Conservation (phyloP, 2,329 filamentous ascomycete species). For the Talaromyces sp. region DNA sequence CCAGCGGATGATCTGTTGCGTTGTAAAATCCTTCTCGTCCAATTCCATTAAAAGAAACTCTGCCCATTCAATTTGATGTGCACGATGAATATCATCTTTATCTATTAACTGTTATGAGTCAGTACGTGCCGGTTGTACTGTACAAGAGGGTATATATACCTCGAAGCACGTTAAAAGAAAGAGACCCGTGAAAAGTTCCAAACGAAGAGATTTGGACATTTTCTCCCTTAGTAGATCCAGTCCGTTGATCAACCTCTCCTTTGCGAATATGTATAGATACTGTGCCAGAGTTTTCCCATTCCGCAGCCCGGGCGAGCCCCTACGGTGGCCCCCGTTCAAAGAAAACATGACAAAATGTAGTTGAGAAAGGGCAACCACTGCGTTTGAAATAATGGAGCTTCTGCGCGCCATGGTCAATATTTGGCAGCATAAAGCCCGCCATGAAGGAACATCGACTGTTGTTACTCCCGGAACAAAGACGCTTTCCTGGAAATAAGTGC, state of each 20-base stretch:
- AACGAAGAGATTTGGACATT: neutral
- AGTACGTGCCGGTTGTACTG: neutral
- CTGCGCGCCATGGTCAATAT: constrained; percentile 16
- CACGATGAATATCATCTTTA: neutral
- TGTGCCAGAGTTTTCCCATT: neutral
- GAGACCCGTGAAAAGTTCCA: neutral
- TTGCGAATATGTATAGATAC: neutral
- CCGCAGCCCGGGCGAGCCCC: too few relatives aligned
- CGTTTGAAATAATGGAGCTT: too few relatives aligned
- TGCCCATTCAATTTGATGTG: neutral
- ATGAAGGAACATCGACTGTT: too few relatives aligned
- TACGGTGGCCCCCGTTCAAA: too few relatives aligned
- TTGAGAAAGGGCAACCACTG: too few relatives aligned
- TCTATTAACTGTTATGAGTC: neutral
- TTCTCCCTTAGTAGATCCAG: neutral
- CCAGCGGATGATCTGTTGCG: neutral
- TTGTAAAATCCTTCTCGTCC: neutral
- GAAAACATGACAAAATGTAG: too few relatives aligned
- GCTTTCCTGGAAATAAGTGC: too few relatives aligned
- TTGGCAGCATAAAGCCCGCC: too few relatives aligned
- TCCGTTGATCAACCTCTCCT: neutral
- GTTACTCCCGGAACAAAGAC: too few relatives aligned
- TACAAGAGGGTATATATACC: neutral
- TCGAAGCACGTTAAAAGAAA: neutral
- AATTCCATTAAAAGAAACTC: neutral